Evolutionary conservation across 768 basidiomycete genomes (phyloP).

Genomic region (Hygrophorus pudorinus): DNA sequence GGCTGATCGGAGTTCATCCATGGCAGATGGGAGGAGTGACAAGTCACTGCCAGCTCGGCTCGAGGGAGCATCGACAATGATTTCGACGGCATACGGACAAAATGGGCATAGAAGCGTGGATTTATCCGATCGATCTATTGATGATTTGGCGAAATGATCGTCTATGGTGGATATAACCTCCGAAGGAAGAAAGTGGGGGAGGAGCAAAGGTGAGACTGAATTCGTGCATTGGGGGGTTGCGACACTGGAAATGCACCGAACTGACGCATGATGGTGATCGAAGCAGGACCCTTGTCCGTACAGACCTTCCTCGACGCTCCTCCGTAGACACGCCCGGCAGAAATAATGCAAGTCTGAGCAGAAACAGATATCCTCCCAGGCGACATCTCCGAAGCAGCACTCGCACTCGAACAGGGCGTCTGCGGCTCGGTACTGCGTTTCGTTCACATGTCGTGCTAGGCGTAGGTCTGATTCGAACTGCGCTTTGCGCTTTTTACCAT

Average conservation of each 20-base stretch:
- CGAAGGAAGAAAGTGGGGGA: conserved; percentile 1
- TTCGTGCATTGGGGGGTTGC: background rate
- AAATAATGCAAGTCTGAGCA: conserved; percentile 2
- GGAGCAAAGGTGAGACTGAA: background rate
- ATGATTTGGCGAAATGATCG: background rate
- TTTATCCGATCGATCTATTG: background rate
- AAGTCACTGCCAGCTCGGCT: too few species aligned
- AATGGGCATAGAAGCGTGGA: background rate
- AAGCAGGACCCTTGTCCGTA: background rate
- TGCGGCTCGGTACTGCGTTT: background rate
- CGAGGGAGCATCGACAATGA: too few species aligned
- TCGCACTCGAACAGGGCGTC: background rate
- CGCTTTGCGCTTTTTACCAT: background rate
- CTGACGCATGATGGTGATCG: background rate
- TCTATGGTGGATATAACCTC: background rate
- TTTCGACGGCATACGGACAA: conserved; percentile 1
- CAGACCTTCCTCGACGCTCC: background rate
- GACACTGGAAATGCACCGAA: conserved; percentile 1
- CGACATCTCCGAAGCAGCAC: conserved; percentile 3
- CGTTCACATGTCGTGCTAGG: conserved; percentile 1
- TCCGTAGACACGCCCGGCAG: background rate
- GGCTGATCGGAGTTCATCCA: too few species aligned
- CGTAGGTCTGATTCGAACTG: background rate
- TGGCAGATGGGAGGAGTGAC: too few species aligned
- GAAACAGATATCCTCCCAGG: conserved; percentile 2